Percentiles rank a stretch among this genome's conserved stretches.
These are phyloP conservation scores for Helminthosporium solani DNA, from an alignment of 2,329 filamentous ascomycete species.

Conservation along the genomic window DNA sequence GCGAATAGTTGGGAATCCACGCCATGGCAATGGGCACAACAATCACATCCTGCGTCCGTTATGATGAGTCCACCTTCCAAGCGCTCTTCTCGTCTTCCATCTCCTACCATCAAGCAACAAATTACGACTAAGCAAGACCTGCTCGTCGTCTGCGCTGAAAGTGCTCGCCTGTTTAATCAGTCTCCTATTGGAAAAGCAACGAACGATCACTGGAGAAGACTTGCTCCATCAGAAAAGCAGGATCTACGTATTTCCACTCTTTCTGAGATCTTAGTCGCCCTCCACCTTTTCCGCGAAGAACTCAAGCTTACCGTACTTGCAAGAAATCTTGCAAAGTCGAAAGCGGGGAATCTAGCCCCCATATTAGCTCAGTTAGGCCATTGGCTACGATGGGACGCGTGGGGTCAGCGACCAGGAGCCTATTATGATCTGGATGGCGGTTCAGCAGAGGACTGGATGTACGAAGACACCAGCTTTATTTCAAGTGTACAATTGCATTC, in stretches of 20 bases:
- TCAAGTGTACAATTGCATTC: conserved; percentile 28
- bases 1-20: conserved; percentile 34
- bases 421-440: conserved; percentile 64
- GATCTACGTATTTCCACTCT: conserved; percentile 54
- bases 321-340: conserved; percentile 49
- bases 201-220: conserved; percentile 57
- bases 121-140: conserved; percentile 29
- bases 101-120: conserved; percentile 24
- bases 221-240: conserved; percentile 45
- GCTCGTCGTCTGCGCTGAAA: conserved; percentile 29
- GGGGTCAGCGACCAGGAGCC: conserved; percentile 54
- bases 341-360: conserved; percentile 61
- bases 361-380: conserved; percentile 76
- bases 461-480: conserved; percentile 52
- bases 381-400: conserved; percentile 76
- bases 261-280: conserved; percentile 67
- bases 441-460: conserved; percentile 55
- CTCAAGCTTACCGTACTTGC: conserved; percentile 71
- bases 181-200: conserved; percentile 38
- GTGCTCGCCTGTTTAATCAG: conserved; percentile 38
- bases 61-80: conserved; percentile 27
- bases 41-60: conserved; percentile 24
- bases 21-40: conserved; percentile 39
- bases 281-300: conserved; percentile 90
- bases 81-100: conserved; percentile 13